Percentiles rank a stretch among this genome's conserved stretches.
phyloP scores from a whole-genome alignment of 257 asterid genomes.

The Nicotiana sylvestris region DNA sequence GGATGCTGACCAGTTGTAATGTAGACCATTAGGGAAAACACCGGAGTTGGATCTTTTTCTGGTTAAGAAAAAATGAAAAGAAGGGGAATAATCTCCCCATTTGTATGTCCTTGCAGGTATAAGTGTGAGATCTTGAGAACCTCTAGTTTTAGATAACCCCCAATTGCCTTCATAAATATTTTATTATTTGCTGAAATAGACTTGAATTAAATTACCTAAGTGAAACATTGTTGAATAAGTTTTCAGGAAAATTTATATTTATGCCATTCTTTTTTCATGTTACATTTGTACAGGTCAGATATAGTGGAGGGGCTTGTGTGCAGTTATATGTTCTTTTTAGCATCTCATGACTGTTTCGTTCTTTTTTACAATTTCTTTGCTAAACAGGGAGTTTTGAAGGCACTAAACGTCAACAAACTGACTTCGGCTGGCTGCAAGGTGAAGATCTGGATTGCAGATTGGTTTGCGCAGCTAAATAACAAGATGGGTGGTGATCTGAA shows the following conservation, averaged over 20 bases:
- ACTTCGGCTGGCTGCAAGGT: conserved; percentile 86
- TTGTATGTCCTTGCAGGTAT: neutral
- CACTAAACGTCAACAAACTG: conserved; percentile 76
- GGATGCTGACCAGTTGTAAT: neutral
- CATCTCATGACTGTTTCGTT: neutral
- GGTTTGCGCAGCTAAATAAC: conserved; percentile 89
- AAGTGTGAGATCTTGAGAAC: neutral
- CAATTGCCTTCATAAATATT: neutral
- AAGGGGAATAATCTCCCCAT: neutral
- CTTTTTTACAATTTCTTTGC: neutral
- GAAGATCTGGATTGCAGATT: conserved; percentile 91
- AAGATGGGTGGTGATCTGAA: conserved; percentile 91
- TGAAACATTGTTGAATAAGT: neutral
- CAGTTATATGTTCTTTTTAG: neutral
- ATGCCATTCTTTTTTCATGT: neutral
- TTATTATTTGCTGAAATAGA: neutral
- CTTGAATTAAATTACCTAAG: neutral
- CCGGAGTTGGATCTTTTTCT: no score
- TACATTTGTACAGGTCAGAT: neutral
- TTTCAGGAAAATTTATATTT: neutral
- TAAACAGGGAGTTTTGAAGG: conserved; percentile 85
- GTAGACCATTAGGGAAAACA: no score
- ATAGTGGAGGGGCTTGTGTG: neutral
- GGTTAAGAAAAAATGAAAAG: neutral
- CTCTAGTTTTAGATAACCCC: neutral